phyloP scores from a whole-genome alignment of 2,329 filamentous ascomycete genomes.

The Beauveria medogensis region DNA sequence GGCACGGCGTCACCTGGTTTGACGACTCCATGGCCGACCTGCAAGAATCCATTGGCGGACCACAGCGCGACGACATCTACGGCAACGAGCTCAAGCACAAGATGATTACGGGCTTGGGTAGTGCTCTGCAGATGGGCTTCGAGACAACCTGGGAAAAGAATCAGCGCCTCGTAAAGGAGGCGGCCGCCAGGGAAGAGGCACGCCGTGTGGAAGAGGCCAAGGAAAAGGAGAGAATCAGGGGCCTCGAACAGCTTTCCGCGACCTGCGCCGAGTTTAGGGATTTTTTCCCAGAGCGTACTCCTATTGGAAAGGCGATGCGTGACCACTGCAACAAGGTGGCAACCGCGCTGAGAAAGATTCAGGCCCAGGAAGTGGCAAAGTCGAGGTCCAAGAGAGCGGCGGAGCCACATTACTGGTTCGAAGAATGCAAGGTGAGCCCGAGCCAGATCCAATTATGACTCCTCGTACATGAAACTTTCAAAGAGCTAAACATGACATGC shows the following conservation, averaged over 20 bases:
- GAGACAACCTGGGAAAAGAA: background rate
- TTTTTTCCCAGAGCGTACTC: no score
- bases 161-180: background rate
- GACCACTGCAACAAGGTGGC: background rate
- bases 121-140: background rate
- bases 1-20: background rate
- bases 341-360: background rate
- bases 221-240: background rate
- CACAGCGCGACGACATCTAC: background rate
- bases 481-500: background rate
- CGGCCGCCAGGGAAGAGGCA: background rate
- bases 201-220: background rate
- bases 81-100: slow-evolving; percentile 2
- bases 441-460: background rate
- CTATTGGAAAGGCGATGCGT: background rate
- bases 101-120: background rate
- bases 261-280: background rate
- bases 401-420: background rate
- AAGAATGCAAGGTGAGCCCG: background rate
- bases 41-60: slow-evolving; percentile 6
- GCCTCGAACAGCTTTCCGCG: background rate
- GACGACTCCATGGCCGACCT: slow-evolving; percentile 1
- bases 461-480: no score
- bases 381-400: background rate
- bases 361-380: background rate